Evolutionary conservation across 164 flowering plant species (phyloP), one percentile per base, ranked within the genome.

Genomic region (Magnolia sinica): DNA sequence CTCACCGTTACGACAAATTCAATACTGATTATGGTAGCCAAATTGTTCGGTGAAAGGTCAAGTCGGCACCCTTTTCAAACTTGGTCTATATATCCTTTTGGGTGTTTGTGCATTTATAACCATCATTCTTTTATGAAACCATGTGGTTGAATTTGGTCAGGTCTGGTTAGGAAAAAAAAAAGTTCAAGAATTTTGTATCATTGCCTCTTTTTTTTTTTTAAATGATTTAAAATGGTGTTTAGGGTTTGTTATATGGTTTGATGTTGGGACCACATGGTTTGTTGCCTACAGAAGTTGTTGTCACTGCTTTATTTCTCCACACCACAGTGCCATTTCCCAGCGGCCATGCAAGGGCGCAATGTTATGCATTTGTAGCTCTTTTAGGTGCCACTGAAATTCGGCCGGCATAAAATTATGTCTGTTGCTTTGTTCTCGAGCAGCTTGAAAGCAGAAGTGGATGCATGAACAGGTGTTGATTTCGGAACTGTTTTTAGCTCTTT

Each of bases 1-100:
- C 96, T 4, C 97, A 84, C 64, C 96, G 96, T 6, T 96, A 94
- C 50, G 95, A 93, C 11, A 90, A 94, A 87, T 96, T 96, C 68
- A 96, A 94, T 76, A 68, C 80, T 0, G 99, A 96, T 78, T 96
- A 96, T 81, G 99, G 99, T 37, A 94, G 98, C 81, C 98, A 96
- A 74, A 87, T 89, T 76, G 87, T 91, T 80, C 87, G 87, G 20
- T 93, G 85, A 90, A 70, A 20, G 61, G 61, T 16, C 13, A 55
- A 8, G 61, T 16, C 11, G 1, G 10, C 16, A 9, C 8, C 16
- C 45, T 37, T 4, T 37, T 55, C 16, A 16, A 55, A 55, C 61
- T 55, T 2, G 61, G 61, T 55, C 61, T 11, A 55, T 11, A 9
- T 55, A 11, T 55, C 61, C 2, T 55, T 55, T 55, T 11, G 61